Percentiles rank a stretch among this genome's conserved stretches.
Conservation (phyloP, 345 rosid species). For the Gossypium herbaceum region DNA sequence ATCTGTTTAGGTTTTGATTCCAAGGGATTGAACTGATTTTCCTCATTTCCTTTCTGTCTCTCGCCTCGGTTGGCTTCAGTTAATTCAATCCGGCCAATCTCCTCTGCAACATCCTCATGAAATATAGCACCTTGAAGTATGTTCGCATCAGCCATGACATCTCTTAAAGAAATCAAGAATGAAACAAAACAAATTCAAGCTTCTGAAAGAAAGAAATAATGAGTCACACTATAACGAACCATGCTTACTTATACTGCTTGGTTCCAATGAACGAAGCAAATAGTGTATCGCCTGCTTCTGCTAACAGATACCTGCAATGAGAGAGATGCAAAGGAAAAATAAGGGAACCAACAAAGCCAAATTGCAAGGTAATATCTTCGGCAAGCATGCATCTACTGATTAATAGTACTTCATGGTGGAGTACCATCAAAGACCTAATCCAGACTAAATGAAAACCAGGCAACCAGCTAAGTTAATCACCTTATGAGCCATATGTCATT, state of each 20-base stretch:
- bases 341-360: background rate
- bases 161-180: constrained; percentile 45
- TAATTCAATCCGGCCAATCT: constrained; percentile 33
- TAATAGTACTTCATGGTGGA: background rate
- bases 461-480: background rate
- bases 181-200: constrained; percentile 2
- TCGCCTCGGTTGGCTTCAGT: constrained; percentile 41
- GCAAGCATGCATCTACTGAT: background rate
- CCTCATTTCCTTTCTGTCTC: constrained; percentile 44
- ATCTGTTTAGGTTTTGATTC: constrained; percentile 49
- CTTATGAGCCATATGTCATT: background rate
- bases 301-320: constrained; percentile 70
- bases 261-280: constrained; percentile 98
- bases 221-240: background rate
- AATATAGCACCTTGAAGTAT: constrained; percentile 91
- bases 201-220: background rate
- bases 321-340: constrained; percentile 1
- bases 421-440: background rate
- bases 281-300: constrained; percentile 91
- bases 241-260: constrained; percentile 83
- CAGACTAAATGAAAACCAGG: background rate
- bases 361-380: background rate
- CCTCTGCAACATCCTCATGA: constrained; percentile 68
- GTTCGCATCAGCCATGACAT: constrained; percentile 88
- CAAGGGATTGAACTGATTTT: constrained; percentile 34